Percentiles rank a stretch among this genome's conserved stretches.
phyloP scores from a whole-genome alignment of 2,329 filamentous ascomycete species.

The Aspergillus puulaauensis region DNA sequence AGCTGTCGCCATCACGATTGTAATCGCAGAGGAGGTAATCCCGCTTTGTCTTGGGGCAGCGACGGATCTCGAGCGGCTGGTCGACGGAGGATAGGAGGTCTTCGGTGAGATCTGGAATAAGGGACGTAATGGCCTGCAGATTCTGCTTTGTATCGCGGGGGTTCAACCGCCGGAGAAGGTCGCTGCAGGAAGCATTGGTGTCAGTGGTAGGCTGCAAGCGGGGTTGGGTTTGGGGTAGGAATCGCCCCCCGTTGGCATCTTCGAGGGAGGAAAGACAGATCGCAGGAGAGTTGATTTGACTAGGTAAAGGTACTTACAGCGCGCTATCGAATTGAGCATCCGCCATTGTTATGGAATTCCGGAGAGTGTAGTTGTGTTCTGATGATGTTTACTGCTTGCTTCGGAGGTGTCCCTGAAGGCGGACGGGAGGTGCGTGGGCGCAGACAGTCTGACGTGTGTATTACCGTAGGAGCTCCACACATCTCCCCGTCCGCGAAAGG shows the following conservation, averaged over 20 bases:
- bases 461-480: not conserved
- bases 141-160: constrained; percentile 88
- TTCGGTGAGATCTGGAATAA: constrained; percentile 90
- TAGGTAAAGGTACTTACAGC: constrained; percentile 39
- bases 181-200: constrained; percentile 54
- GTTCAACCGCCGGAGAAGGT: constrained; percentile 96
- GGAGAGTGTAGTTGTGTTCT: constrained; percentile 13
- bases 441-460: constrained; percentile 13
- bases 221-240: constrained; percentile 20
- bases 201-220: constrained; percentile 27
- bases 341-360: constrained; percentile 35
- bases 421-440: constrained; percentile 20
- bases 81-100: constrained; percentile 97
- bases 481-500: not conserved
- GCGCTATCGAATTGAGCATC: constrained; percentile 53
- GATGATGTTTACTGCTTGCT: constrained; percentile 22
- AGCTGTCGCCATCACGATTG: constrained; percentile 97
- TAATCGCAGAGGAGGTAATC: constrained; percentile 99
- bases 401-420: constrained; percentile 12
- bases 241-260: not conserved
- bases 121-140: constrained; percentile 81
- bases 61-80: constrained; percentile 82
- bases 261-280: not conserved
- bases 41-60: constrained; percentile 83
- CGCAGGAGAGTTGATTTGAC: not conserved